Conservation (phyloP, 306 rosid species). For the Malus orientalis region DNA sequence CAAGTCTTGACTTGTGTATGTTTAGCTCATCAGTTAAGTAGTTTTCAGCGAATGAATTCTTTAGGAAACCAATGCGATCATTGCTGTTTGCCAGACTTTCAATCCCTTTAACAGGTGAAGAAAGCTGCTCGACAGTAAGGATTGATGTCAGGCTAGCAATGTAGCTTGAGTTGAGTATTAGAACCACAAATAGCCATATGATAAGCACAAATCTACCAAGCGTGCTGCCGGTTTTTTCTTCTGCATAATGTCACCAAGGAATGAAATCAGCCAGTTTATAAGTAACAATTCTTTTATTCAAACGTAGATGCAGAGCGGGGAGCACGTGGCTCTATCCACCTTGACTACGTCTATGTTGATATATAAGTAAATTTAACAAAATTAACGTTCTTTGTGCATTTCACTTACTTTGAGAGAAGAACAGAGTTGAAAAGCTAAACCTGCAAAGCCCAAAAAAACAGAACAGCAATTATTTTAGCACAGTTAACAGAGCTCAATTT, state of each 20-base stretch:
- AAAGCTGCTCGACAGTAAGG: slow-evolving; percentile 54
- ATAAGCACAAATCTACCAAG: slow-evolving; percentile 21
- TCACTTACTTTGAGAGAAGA: slow-evolving; percentile 25
- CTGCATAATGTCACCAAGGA: slow-evolving; percentile 1
- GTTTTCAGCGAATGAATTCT: slow-evolving; percentile 36
- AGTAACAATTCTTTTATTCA: too few species aligned
- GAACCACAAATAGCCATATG: slow-evolving; percentile 27
- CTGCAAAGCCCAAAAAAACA: slow-evolving; percentile 29
- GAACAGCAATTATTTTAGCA: not conserved
- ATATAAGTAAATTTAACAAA: not conserved
- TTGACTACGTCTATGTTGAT: too few species aligned
- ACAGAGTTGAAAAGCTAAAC: slow-evolving; percentile 74
- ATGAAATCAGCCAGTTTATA: not conserved
- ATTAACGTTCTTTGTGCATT: too few species aligned
- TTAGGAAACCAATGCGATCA: slow-evolving; percentile 49
- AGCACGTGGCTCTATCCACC: too few species aligned
- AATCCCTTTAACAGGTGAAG: slow-evolving; percentile 61
- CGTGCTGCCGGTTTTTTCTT: slow-evolving; percentile 18
- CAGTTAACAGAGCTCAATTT: not conserved
- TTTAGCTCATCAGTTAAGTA: slow-evolving; percentile 47
- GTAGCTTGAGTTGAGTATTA: slow-evolving; percentile 23
- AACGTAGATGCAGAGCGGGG: too few species aligned
- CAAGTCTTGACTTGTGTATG: slow-evolving; percentile 39
- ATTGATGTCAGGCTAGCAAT: slow-evolving; percentile 30
- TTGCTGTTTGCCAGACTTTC: slow-evolving; percentile 36